Evolutionary conservation across 768 basidiomycete genomes (phyloP), one percentile per base, ranked within the genome.

Genomic region (Strobilomyces echinocephalus): DNA sequence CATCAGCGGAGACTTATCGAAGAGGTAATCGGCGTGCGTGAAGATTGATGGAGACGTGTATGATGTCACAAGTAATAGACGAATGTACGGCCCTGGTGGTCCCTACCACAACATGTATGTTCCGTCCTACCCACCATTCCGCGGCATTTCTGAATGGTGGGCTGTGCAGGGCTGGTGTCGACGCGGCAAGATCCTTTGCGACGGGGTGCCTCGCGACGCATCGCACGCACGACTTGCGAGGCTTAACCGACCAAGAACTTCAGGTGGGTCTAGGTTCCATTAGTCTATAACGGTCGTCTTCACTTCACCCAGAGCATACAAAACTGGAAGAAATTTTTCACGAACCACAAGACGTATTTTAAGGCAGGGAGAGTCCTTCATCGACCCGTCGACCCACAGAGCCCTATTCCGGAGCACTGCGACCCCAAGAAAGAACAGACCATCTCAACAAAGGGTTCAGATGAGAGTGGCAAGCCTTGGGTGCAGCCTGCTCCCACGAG

Each of bases 121-220:
- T 47, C 42, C 21, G n/a, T 51, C 24, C n/a, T 40, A n/a, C 39
- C 34, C 50, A 21, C 46, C 41, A 2, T 45, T 59, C 57, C 55
- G 58, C 62, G 58, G 62, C 51, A 53, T 65, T 52, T 24, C 56
- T 51, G 61, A 67, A 59, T 49, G 42, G 63, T 52, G 47, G 56
- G 57, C 52, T 56, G 35, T 62, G 78, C 59, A 80, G 89, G 71
- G 85, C 91, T 58, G 94, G 95, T 12, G 71, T 79, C 49, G 94
- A 97, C 69, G 92, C 91, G n/a, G 88, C 91, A 26, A 77, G 95
- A 60, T 88, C 94, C 0, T 98, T 92, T 69, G 91, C 81, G 42
- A 98, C 95, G 3, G 94, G 94, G 10, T 98, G 95, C 68, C 97
- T 97, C 76, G 79, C 83, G 61, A 82, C 82, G 5, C 95, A 98